Evolutionary conservation across 805 yeast species (phyloP).

Genomic region (Candida germanica): DNA sequence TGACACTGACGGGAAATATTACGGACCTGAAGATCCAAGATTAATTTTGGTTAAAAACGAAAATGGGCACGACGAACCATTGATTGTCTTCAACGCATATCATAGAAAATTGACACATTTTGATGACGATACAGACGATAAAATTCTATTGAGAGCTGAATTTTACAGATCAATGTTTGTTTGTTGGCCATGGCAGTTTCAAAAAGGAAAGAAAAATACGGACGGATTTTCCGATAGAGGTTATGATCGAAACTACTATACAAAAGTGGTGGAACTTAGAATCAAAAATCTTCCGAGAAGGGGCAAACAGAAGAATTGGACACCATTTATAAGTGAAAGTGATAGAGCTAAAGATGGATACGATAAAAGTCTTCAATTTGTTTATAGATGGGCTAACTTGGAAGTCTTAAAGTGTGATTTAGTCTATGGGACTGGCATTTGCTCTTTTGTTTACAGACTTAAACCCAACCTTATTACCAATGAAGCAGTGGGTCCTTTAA

Average conservation of each 20-base stretch:
- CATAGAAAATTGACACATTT: conserved; percentile 16
- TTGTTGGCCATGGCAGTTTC: conserved; percentile 35
- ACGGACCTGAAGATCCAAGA: conserved; percentile 55
- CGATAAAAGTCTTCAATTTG: conserved; percentile 22
- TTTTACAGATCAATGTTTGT: conserved; percentile 28
- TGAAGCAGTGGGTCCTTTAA: conserved; percentile 27
- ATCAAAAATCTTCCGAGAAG: conserved; percentile 13
- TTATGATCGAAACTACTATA: conserved; percentile 17
- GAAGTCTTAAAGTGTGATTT: conserved; percentile 17
- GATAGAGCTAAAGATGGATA: conserved; percentile 19
- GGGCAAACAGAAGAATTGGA: conserved; percentile 36
- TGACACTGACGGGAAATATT: conserved; percentile 18
- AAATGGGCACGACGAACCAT: conserved; percentile 43
- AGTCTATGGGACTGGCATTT: conserved; percentile 13
- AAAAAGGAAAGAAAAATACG: conserved; percentile 21
- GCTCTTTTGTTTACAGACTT: conserved; percentile 12
- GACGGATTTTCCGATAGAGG: conserved; percentile 18
- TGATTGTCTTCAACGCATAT: conserved; percentile 40
- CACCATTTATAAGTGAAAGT: conserved; percentile 32
- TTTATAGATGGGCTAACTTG: conserved; percentile 31
- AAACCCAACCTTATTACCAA: conserved; percentile 6
- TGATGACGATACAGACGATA: conserved; percentile 15
- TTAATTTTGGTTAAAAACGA: conserved; percentile 32
- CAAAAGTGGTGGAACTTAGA: conserved; percentile 18
- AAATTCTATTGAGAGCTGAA: conserved; percentile 10